Base-by-base conservation (phyloP, 345 rosid genomes). In the Dovyalis caffra region DNA sequence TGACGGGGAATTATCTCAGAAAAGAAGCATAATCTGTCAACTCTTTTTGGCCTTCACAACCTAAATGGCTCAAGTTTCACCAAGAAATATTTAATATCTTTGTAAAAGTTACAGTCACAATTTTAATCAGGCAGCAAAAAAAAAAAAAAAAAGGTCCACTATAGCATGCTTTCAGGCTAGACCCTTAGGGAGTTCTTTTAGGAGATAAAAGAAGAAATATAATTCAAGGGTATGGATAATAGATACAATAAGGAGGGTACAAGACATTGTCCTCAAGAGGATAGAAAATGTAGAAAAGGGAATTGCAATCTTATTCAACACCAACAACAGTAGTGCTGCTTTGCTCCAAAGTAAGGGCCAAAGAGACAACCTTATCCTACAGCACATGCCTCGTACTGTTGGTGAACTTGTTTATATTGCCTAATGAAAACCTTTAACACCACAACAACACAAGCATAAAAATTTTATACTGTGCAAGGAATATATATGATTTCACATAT, bases 31-130 rank as follows among this genome's bases (percentile, higher is more conserved):
- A 5, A 23, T 25, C 64, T 11, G 16, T 61, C 16, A 29, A 26
- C 29, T 25, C 21, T 5, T 61, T 32, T 29, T 32, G 35, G 35
- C n/a, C 6, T 62, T 62, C n/a, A 29, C 34, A 15, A 15, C n/a
- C n/a, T 16, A 62, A 32, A 62, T 62, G 66, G 35, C 66, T 56
- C 61, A n/a, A 21, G 47, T 56, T 56, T 56, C 60, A 56, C 60
- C 28, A 56, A 56, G 14, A 56, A 56, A 56, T 23, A 23, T 23
- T n/a, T n/a, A 1, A 56, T 56, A 26, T 14, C 14, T 43, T 15
- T 43, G 49, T 15, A 43, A 43, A 11, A 43, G 0, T 16, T 0
- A 43, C 47, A 3, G 47, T 43, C 47, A 43, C 47, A 40, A 15
- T n/a, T 53, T 23, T 53, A 23, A n/a, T 23, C 12, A 9, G 28